phyloP scores from a whole-genome alignment of 305 asterid species.

The Ajuga reptans region DNA sequence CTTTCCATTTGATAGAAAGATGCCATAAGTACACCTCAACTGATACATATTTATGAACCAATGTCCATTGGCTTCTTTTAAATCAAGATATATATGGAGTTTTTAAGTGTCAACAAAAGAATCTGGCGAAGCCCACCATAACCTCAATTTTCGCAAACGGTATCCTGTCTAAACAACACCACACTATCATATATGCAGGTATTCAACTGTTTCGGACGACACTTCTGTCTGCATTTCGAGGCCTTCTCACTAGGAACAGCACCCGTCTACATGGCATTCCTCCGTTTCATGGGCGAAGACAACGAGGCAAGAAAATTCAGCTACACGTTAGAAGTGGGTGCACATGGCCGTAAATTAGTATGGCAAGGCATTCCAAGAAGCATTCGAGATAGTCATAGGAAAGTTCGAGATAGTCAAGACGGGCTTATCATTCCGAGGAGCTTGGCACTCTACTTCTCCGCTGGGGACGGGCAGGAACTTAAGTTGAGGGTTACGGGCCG shows the following conservation, averaged over 20 bases:
- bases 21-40: neutral
- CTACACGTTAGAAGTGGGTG: slow-evolving; percentile 70
- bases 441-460: no score
- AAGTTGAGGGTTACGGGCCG: no score
- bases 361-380: slow-evolving; percentile 95
- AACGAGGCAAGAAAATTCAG: slow-evolving; percentile 55
- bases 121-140: neutral
- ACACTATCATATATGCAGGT: slow-evolving; percentile 34
- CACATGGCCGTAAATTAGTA: slow-evolving; percentile 51
- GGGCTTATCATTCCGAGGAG: slow-evolving; percentile 5
- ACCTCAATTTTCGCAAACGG: neutral
- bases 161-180: neutral
- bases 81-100: no score
- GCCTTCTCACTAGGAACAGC: slow-evolving; percentile 59
- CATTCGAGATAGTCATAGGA: slow-evolving; percentile 64
- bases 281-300: slow-evolving; percentile 85
- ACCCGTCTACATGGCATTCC: slow-evolving; percentile 79
- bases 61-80: neutral
- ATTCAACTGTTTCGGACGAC: slow-evolving; percentile 66
- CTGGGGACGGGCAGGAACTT: no score
- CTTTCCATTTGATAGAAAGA: neutral
- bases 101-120: no score
- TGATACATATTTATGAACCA: neutral
- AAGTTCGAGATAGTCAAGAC: slow-evolving; percentile 69
- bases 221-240: slow-evolving; percentile 80